Evolutionary conservation across 2,329 filamentous ascomycete species (phyloP).

Genomic region (Talaromyces sp.): DNA sequence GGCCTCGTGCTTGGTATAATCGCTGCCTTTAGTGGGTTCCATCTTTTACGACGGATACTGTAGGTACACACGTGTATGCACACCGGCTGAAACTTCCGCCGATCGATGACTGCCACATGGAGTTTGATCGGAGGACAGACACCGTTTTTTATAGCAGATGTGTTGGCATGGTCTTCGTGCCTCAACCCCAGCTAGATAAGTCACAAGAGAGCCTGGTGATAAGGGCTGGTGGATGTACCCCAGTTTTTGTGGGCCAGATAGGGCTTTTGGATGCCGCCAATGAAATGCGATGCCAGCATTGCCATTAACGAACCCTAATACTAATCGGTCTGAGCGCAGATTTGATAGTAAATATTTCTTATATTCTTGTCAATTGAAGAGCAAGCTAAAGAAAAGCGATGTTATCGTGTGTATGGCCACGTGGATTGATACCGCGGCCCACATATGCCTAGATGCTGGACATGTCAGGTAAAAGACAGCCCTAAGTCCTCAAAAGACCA

Average conservation of each 20-base stretch:
- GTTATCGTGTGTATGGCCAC: not conserved
- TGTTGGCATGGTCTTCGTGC: not conserved
- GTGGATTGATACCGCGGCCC: not conserved
- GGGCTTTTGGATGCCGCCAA: slow-evolving; percentile 17
- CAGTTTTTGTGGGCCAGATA: slow-evolving; percentile 16
- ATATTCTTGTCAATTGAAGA: not conserved
- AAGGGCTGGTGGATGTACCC: slow-evolving; percentile 10
- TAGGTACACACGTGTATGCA: not conserved
- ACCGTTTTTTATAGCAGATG: slow-evolving; percentile 8
- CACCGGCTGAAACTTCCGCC: not conserved
- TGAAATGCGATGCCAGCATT: slow-evolving; percentile 2
- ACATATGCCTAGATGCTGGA: not conserved
- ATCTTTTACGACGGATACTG: not conserved
- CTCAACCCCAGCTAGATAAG: slow-evolving; percentile 3
- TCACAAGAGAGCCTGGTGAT: slow-evolving; percentile 1
- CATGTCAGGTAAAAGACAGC: not conserved
- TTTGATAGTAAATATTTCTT: not conserved
- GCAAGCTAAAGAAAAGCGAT: not conserved
- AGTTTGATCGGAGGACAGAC: not conserved
- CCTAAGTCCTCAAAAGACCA: not conserved
- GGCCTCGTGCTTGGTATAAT: slow-evolving; percentile 8
- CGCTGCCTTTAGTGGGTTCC: not conserved
- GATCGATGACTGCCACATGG: not conserved
- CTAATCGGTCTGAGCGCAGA: not conserved
- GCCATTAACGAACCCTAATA: not conserved